A percentile compares a stretch with the other conserved stretches of the same genome.
phyloP scores from a whole-genome alignment of 768 basidiomycete genomes.

The Daedaleopsis nitida region DNA sequence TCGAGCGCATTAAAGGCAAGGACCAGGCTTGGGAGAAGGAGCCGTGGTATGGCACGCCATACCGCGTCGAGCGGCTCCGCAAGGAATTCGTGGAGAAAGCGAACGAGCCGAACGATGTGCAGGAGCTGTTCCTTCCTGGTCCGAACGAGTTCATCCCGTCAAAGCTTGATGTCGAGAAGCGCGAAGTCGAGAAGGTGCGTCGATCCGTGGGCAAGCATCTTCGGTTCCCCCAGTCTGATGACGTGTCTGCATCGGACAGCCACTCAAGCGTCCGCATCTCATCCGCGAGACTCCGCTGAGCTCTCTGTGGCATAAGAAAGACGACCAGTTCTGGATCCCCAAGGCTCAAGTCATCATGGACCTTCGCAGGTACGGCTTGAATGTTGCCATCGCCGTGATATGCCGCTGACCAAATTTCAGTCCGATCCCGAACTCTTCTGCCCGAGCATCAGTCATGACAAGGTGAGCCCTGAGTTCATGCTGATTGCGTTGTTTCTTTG shows the following conservation, averaged over 20 bases:
- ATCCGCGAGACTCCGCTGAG: constrained; percentile 72
- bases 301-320: constrained; percentile 94
- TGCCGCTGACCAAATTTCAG: constrained; percentile 35
- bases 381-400: not conserved
- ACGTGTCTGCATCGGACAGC: constrained; percentile 44
- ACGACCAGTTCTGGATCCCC: constrained; percentile 95
- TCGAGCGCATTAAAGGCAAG: constrained; percentile 49
- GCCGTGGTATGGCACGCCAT: constrained; percentile 91
- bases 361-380: constrained; percentile 71
- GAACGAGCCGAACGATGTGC: constrained; percentile 58
- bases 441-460: constrained; percentile 74
- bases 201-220: not conserved
- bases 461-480: constrained; percentile 44
- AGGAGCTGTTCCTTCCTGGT: constrained; percentile 75
- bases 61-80: constrained; percentile 72
- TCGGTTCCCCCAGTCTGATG: no score
- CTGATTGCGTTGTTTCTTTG: not conserved
- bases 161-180: constrained; percentile 81
- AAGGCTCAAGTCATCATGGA: constrained; percentile 79
- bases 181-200: constrained; percentile 61
- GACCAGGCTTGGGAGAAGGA: constrained; percentile 67
- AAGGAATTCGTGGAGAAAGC: constrained; percentile 67
- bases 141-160: constrained; percentile 92
- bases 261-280: constrained; percentile 71
- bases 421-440: constrained; percentile 58